Evolutionary conservation across 176 grass and related monocot genomes (phyloP).

Genomic region (Bromus sterilis): DNA sequence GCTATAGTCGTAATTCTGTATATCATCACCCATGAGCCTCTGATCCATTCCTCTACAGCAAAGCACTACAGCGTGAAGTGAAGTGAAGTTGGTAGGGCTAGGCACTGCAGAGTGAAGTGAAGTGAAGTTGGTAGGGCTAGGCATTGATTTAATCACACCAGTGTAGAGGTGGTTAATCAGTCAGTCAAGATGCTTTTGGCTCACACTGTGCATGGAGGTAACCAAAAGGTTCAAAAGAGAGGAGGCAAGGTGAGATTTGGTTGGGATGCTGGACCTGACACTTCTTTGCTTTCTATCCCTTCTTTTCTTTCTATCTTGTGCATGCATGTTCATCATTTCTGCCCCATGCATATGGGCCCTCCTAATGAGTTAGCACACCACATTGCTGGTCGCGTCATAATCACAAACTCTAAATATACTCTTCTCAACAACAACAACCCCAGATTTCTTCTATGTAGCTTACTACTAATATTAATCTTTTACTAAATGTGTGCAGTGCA

Average conservation of each 20-base stretch:
- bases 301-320: constrained; percentile 19
- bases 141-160: background rate
- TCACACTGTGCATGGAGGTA: constrained; percentile 8
- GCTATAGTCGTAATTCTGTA: background rate
- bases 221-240: constrained; percentile 20
- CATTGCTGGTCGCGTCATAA: constrained; percentile 2
- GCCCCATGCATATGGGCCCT: constrained; percentile 24
- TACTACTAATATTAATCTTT: background rate
- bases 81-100: constrained; percentile 30
- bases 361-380: background rate
- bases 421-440: background rate
- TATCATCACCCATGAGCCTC: background rate
- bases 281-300: background rate
- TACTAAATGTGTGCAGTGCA: background rate
- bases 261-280: constrained; percentile 25
- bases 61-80: constrained; percentile 10
- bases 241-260: background rate
- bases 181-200: background rate
- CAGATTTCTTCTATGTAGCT: background rate
- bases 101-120: constrained; percentile 11
- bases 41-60: background rate
- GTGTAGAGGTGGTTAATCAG: constrained; percentile 17
- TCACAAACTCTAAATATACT: background rate
- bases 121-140: constrained; percentile 28
- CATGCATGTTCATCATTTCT: constrained; percentile 32